Evolutionary conservation across 192 early-diverging fungal species (phyloP).

Genomic region (Coemansia sp.): DNA sequence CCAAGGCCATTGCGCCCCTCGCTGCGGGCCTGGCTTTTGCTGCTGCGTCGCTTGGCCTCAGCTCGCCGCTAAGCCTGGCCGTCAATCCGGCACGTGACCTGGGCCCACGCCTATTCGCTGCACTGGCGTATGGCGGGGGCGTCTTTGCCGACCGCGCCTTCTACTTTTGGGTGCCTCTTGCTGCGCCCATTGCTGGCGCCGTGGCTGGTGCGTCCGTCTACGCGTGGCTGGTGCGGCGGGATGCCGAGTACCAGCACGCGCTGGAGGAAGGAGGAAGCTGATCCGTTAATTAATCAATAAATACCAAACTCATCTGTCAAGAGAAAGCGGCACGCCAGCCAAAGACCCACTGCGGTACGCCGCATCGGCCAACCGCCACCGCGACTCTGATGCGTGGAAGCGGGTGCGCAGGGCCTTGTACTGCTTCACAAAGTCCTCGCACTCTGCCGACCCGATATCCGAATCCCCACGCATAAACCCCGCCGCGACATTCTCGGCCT

Average conservation of each 20-base stretch:
- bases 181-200: slow-evolving; percentile 59
- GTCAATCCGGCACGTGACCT: slow-evolving; percentile 75
- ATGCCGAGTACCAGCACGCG: slow-evolving; percentile 27
- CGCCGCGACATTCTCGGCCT: slow-evolving; percentile 19
- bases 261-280: slow-evolving; percentile 39
- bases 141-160: slow-evolving; percentile 59
- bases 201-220: slow-evolving; percentile 55
- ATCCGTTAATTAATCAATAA: too few relatives aligned
- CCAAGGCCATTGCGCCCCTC: slow-evolving; percentile 50
- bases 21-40: slow-evolving; percentile 56
- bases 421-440: slow-evolving; percentile 51
- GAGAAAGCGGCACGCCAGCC: slow-evolving; percentile 35
- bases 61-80: slow-evolving; percentile 55
- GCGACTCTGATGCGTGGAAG: slow-evolving; percentile 31
- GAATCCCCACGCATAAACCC: slow-evolving; percentile 16
- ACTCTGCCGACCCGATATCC: slow-evolving; percentile 14
- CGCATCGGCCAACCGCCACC: slow-evolving; percentile 23
- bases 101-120: slow-evolving; percentile 67
- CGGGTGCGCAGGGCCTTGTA: slow-evolving; percentile 26
- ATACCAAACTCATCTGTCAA: slow-evolving; percentile 43
- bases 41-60: slow-evolving; percentile 54
- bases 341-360: slow-evolving; percentile 40
- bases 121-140: slow-evolving; percentile 57
- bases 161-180: slow-evolving; percentile 69
- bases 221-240: slow-evolving; percentile 54